Conservation (phyloP, 768 basidiomycete genomes). For the Amanita jacksonii region DNA sequence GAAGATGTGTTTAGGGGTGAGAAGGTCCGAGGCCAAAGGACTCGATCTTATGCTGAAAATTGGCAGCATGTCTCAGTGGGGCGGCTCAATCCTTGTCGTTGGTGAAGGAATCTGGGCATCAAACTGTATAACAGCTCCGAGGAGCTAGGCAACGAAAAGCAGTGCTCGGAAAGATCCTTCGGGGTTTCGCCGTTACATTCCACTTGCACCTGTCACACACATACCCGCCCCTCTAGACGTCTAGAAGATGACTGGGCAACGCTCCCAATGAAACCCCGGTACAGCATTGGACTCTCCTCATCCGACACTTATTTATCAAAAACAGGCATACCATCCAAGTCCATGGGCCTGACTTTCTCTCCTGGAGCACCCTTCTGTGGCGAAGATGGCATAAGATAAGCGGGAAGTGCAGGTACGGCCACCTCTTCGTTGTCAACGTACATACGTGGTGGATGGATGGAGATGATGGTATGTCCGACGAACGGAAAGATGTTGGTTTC, state of each 20-base stretch:
- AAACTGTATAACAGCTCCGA: no score
- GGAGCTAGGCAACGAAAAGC: no score
- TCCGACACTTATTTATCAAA: constrained; percentile 52
- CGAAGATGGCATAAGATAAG: constrained; percentile 34
- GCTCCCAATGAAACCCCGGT: constrained; percentile 19
- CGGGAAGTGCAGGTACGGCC: constrained; percentile 25
- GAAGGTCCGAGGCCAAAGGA: constrained; percentile 2
- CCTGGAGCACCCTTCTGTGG: constrained; percentile 18
- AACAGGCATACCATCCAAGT: constrained; percentile 28
- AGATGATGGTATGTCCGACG: constrained; percentile 11
- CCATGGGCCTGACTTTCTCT: constrained; percentile 21
- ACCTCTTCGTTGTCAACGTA: constrained; percentile 25
- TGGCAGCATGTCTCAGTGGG: neutral
- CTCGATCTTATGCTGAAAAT: constrained; percentile 9
- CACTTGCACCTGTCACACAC: no score
- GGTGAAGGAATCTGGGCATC: no score
- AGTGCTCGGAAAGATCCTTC: no score
- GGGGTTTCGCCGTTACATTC: no score
- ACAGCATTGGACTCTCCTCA: constrained; percentile 30
- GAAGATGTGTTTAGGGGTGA: constrained; percentile 25
- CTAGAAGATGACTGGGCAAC: constrained; percentile 39
- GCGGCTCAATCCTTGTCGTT: no score
- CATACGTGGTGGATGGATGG: constrained; percentile 3
- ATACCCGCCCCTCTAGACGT: no score
- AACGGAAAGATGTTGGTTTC: neutral